These are phyloP conservation scores for Artemisia argyi DNA, from an alignment of 129 eudicot species.

Conservation along the genomic window DNA sequence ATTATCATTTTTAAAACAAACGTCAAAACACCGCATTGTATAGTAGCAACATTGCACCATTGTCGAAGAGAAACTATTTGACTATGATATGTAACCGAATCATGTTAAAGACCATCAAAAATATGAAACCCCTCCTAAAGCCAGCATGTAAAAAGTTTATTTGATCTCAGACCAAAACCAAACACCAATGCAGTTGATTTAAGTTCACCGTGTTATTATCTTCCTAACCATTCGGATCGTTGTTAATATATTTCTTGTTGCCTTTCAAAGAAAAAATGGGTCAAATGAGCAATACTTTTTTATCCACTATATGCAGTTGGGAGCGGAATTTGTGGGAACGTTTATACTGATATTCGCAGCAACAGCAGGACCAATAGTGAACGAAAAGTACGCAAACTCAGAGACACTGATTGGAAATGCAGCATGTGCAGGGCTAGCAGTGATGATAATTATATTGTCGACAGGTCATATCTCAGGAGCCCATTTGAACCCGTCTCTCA, in stretches of 20 bases:
- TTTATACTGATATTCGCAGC: slow-evolving; percentile 83
- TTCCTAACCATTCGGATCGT: not conserved
- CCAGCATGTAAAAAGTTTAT: not conserved
- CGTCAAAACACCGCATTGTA: too few species aligned
- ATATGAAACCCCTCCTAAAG: not conserved
- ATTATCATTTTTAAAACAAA: too few species aligned
- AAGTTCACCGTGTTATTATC: not conserved
- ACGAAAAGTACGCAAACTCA: slow-evolving; percentile 57
- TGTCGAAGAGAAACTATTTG: not conserved
- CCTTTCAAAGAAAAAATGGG: too few species aligned
- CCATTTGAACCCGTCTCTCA: slow-evolving; percentile 83
- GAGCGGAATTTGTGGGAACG: slow-evolving; percentile 92
- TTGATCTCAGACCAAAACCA: not conserved
- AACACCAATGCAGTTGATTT: not conserved
- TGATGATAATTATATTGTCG: slow-evolving; percentile 69
- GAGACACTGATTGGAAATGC: slow-evolving; percentile 81
- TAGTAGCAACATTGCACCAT: too few species aligned
- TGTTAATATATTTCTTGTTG: too few species aligned
- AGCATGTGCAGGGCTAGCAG: slow-evolving; percentile 84
- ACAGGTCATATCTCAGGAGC: slow-evolving; percentile 93
- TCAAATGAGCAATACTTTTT: not conserved
- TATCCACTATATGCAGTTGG: slow-evolving; percentile 41
- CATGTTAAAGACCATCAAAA: slow-evolving; percentile 1
- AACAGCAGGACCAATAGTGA: slow-evolving; percentile 81
- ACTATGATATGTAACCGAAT: not conserved